Base-by-base conservation (phyloP, 345 rosid genomes). In the Citrus sp. region DNA sequence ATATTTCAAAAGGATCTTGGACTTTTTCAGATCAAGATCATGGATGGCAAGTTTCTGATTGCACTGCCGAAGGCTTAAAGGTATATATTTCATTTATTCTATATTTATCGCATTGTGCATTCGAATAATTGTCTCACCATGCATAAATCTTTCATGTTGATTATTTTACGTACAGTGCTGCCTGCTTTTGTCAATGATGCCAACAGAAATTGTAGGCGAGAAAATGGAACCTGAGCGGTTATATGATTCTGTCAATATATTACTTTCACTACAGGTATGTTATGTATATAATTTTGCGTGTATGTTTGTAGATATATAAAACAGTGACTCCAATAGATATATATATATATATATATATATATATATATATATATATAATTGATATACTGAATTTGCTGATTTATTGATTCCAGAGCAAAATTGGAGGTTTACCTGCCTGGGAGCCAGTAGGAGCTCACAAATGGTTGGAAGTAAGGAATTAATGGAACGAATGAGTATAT, bases 351-450 rank as follows among this genome's bases (percentile, higher is more conserved):
- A 10, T 2, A 9, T 25, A 25, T 25, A n/a, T n/a, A n/a, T n/a
- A n/a, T n/a, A 32, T 46, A 42, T 12, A 40, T 40, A 46, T 46
- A 46, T 0, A 46, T 42, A 10, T 0, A 9, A 4, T 32, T 32
- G 5, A 46, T 46, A 46, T 12, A 46, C 16, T 46, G 0, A 10
- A 46, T 46, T 4, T 46, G 16, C 5, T 46, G 51, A 51, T 0
- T 16, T 18, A 18, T 51, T 14, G 22, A 7, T n/a, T 74, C 54
- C 65, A 81, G 86, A 79, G 80, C 65, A 83, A 86, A 80, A 85
- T 83, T 67, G 91, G 91, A 22, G 91, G 91, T 37, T 49, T 81
- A 32, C 16, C 85, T 19, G 89, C 85, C 14, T 86, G 91, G 91
- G 91, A 88, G 75, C 91, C 91, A 21, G 82, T 86, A 7, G 62